Base-by-base conservation (phyloP, 768 basidiomycete genomes). In the Gyrodon lividus region DNA sequence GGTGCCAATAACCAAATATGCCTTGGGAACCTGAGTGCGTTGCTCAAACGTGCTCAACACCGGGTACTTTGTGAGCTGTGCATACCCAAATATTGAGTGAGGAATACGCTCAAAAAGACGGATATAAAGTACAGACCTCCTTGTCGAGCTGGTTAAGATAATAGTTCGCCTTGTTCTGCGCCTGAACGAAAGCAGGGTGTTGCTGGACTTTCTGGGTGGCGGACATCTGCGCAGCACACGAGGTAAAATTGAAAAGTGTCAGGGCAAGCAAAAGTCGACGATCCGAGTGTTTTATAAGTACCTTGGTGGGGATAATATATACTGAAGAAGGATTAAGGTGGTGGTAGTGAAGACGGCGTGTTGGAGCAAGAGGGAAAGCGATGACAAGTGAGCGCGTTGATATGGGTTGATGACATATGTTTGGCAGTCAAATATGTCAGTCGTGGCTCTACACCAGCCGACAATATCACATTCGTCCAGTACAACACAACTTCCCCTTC, bases 61-160 rank as follows among this genome's bases (percentile, higher is more conserved):
- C 19, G 92, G 88, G 72, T 94, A 98, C 78, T 91, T 94, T 63
- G 82, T 76, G 57, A 90, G 83, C 87, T 89, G 64, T 23, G 12
- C n/a, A 31, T 3, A 52, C 19, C 61, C 6, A 44, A 28, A 40
- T 9, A 5, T n/a, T 5, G n/a, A n/a, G 23, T 19, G 26, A 42
- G 43, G 47, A 46, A 45, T 39, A 31, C 44, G 19, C 20, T 1
- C 12, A 10, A 34, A 19, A 3, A 9, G 9, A 34, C 7, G 10
- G 1, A 14, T 37, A 33, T 28, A 33, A 14, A 35, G 17, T 9
- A 74, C 82, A 34, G 39, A 93, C 95, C 88, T 98, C 95, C 72
- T 97, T 97, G 78, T 98, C 96, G 65, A 98, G 87, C 78, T 95
- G 89, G 72, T 68, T 74, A 65, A 92, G 72, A 69, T 97, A 92